These are phyloP conservation scores for Heteromeles arbutifolia DNA, from an alignment of 306 rosid genomes.

Conservation along the genomic window DNA sequence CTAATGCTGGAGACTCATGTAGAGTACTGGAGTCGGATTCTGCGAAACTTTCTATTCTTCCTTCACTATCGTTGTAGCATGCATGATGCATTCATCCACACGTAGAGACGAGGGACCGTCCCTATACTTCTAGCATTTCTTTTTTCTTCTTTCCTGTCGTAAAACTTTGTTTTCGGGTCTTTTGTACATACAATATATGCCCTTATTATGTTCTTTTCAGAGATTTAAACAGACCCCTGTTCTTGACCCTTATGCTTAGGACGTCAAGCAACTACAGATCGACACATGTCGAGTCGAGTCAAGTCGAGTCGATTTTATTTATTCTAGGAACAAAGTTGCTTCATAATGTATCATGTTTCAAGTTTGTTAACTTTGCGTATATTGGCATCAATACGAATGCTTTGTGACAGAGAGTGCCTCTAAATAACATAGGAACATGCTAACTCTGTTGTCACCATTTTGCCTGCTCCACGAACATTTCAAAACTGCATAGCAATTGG, in stretches of 20 bases:
- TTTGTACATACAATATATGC: conserved; percentile 19
- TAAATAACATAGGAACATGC: too few relatives aligned
- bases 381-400: background rate
- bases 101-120: conserved; percentile 4
- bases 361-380: background rate
- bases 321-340: background rate
- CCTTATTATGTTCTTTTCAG: background rate
- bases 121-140: background rate
- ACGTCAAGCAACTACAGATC: background rate
- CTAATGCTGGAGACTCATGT: conserved; percentile 20
- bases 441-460: too few relatives aligned
- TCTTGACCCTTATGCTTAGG: background rate
- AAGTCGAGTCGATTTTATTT: conserved; percentile 3
- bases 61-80: conserved; percentile 2
- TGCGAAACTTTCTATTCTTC: conserved; percentile 10
- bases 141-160: background rate
- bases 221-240: background rate
- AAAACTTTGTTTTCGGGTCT: conserved; percentile 5
- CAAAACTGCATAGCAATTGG: too few relatives aligned
- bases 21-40: conserved; percentile 11
- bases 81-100: background rate
- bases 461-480: too few relatives aligned
- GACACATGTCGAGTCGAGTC: background rate
- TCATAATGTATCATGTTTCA: background rate
- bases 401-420: background rate